Evolutionary conservation across 2,329 filamentous ascomycete genomes (phyloP), one percentile per base, ranked within the genome.

Genomic region (Alternaria solani): DNA sequence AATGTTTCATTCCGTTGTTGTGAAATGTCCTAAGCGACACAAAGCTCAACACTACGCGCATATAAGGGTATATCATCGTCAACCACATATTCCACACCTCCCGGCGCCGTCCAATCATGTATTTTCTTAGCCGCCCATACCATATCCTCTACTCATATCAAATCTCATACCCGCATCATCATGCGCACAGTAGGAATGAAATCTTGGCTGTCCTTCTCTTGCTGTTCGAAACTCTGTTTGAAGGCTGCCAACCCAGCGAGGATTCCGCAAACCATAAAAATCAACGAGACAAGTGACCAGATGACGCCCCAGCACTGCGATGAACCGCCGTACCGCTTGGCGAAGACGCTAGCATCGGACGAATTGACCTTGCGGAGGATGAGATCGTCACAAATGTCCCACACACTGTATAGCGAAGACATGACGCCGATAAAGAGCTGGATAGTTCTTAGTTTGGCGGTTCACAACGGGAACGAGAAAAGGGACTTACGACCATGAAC

Each of bases 351-450:
- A 6, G 91, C 91, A 73, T 94, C 91, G 5, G 90, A 93, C 23
- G 85, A 88, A 77, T 94, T 93, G 52, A 94, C 90, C 79, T 93
- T 94, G 59, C 91, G 86, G 5, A 93, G 81, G 66, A 94, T 93
- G 32, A 94, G 82, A 68, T 94, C 91, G 72, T 94, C 91, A 77
- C 90, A 93, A 67, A 94, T 94, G 81, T 94, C 91, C 91, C 91
- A 94, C 5, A 91, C 90, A 65, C 89, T 91, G 78, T 94, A 94
- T 1, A 94, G 84, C 2, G 88, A 89, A 7, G 88, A 91, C 91
- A 94, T 93, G 68, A 93, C 91, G 42, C 91, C 91, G 62, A 94
- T 92, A 71, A 94, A 94, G 28, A 94, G 84, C 81, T 87, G 23
- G 9, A 61, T 1, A 11, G 6, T 4, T 11, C n/a, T 49, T 46